phyloP scores from a whole-genome alignment of 169 alveolate species.

The Plasmodium ovale region DNA sequence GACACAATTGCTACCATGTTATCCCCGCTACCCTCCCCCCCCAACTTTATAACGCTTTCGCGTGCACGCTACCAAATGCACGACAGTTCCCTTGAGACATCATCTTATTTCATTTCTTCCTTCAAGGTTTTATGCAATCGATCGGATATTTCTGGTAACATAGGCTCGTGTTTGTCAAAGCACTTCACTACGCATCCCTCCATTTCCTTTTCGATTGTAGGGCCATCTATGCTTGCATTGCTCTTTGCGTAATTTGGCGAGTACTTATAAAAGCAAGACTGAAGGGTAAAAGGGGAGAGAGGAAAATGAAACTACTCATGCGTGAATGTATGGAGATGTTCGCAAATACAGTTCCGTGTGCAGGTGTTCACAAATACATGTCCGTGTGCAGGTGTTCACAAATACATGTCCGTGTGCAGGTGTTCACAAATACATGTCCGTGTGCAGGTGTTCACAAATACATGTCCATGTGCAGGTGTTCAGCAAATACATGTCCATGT shows the following conservation, averaged over 20 bases:
- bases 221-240: constrained; percentile 63
- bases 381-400: no score
- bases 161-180: constrained; percentile 80
- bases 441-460: no score
- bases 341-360: not conserved
- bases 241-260: constrained; percentile 79
- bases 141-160: constrained; percentile 78
- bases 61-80: no score
- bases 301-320: not conserved
- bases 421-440: no score
- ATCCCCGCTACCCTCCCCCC: no score
- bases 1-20: no score
- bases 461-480: not conserved
- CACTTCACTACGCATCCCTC: constrained; percentile 85
- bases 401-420: not conserved
- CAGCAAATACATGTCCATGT: no score
- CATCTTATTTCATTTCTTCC: constrained; percentile 60
- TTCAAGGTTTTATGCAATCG: constrained; percentile 76
- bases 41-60: no score
- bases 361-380: no score
- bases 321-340: not conserved
- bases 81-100: no score
- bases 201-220: constrained; percentile 78
- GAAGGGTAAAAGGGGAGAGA: not conserved
- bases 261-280: constrained; percentile 74